These are phyloP conservation scores for Bolboschoenus planiculmis DNA, from an alignment of 176 grass and related monocot species.

Conservation along the genomic window DNA sequence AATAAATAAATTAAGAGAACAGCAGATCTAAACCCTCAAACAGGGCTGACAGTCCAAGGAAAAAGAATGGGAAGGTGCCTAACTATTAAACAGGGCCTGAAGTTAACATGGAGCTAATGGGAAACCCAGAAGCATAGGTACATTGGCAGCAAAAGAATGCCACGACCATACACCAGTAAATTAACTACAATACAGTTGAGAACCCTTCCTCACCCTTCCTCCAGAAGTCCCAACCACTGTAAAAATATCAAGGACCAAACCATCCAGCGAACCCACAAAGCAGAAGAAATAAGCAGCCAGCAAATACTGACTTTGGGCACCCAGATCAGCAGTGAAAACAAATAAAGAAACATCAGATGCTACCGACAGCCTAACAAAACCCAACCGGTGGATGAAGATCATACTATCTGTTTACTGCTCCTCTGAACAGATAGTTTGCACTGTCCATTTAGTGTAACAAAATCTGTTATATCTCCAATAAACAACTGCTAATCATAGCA, in stretches of 20 bases:
- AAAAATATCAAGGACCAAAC: neutral
- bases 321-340: neutral
- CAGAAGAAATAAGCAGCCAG: neutral
- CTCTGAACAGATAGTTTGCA: neutral
- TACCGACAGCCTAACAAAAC: neutral
- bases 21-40: neutral
- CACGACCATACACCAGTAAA: neutral
- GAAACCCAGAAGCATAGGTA: neutral
- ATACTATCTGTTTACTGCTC: neutral
- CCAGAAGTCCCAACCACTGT: no score
- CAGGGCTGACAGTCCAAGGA: neutral
- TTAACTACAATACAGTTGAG: no score
- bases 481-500: neutral
- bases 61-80: neutral
- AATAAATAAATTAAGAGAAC: neutral
- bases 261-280: neutral
- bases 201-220: no score
- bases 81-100: neutral
- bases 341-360: neutral
- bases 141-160: neutral
- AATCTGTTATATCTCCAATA: neutral
- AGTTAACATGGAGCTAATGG: neutral
- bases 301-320: neutral
- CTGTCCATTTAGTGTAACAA: neutral
- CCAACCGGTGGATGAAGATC: neutral